These are phyloP conservation scores for Isabelozyma pseudorhagii DNA, from an alignment of 805 yeast species.

Conservation along the genomic window DNA sequence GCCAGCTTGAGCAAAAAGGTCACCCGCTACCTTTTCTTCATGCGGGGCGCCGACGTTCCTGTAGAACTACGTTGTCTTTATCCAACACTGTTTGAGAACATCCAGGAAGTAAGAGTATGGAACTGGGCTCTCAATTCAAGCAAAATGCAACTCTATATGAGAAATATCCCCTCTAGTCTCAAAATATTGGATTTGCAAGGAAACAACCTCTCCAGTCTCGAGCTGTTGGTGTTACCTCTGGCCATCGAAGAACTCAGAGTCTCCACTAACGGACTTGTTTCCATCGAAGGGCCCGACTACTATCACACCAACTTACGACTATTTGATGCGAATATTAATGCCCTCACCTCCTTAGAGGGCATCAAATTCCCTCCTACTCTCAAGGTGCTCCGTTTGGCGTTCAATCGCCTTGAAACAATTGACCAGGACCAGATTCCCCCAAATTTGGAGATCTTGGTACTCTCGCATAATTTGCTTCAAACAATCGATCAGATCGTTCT, in stretches of 20 bases:
- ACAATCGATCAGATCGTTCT: constrained; percentile 7
- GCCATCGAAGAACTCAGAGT: constrained; percentile 8
- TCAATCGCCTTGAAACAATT: constrained; percentile 8
- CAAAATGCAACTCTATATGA: neutral
- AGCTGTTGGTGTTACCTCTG: constrained; percentile 8
- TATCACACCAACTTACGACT: constrained; percentile 1
- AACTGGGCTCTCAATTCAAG: constrained; percentile 9
- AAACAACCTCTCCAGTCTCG: constrained; percentile 11
- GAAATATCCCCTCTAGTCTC: constrained; percentile 2
- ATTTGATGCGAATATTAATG: constrained; percentile 12
- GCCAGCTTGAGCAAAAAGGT: constrained; percentile 8
- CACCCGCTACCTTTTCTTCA: constrained; percentile 5
- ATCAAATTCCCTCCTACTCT: constrained; percentile 9
- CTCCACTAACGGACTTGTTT: constrained; percentile 11
- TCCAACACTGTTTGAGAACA: constrained; percentile 4
- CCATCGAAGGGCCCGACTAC: constrained; percentile 10
- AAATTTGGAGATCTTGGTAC: constrained; percentile 9
- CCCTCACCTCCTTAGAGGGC: constrained; percentile 5
- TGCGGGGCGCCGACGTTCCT: neutral
- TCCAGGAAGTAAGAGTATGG: constrained; percentile 10
- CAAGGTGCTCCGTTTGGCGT: constrained; percentile 7
- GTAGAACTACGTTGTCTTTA: neutral
- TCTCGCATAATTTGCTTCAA: constrained; percentile 10
- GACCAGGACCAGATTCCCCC: constrained; percentile 8
- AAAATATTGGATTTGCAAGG: constrained; percentile 11